These are phyloP conservation scores for Haplographium delicatum DNA, from an alignment of 495 filamentous ascomycete species.

Conservation along the genomic window DNA sequence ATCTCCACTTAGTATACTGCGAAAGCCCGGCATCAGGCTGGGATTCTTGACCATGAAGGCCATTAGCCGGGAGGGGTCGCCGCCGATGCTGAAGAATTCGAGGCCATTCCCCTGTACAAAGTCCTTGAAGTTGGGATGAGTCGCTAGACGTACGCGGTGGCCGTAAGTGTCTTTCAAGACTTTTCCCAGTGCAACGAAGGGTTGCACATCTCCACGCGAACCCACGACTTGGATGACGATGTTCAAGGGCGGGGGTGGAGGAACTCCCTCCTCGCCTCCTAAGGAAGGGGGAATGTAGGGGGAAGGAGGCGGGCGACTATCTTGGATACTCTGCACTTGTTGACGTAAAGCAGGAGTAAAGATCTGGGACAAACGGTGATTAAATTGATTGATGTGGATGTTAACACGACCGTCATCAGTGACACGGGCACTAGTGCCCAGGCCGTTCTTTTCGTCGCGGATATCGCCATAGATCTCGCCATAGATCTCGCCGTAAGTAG, in stretches of 20 bases:
- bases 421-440: slow-evolving; percentile 2
- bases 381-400: slow-evolving; percentile 5
- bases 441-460: slow-evolving; percentile 5
- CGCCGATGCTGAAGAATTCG: slow-evolving; percentile 59
- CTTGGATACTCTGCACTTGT: slow-evolving; percentile 6
- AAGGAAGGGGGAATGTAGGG: slow-evolving; percentile 3
- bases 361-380: slow-evolving; percentile 5
- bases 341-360: slow-evolving; percentile 7
- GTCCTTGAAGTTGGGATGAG: slow-evolving; percentile 53
- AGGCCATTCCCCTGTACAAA: slow-evolving; percentile 51
- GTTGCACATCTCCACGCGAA: slow-evolving; percentile 57
- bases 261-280: slow-evolving; percentile 4
- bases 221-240: slow-evolving; percentile 62
- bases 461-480: slow-evolving; percentile 6
- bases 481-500: too few relatives aligned
- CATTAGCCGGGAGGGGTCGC: slow-evolving; percentile 59
- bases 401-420: slow-evolving; percentile 9
- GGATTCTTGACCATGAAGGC: slow-evolving; percentile 78
- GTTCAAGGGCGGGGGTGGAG: slow-evolving; percentile 37
- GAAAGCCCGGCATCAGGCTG: slow-evolving; percentile 57
- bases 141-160: slow-evolving; percentile 60
- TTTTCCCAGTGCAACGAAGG: slow-evolving; percentile 52
- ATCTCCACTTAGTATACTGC: slow-evolving; percentile 61
- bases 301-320: slow-evolving; percentile 6
- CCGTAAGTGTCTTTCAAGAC: slow-evolving; percentile 41